Conservation (phyloP, 805 yeast species). For the Yamadazyma laniorum region DNA sequence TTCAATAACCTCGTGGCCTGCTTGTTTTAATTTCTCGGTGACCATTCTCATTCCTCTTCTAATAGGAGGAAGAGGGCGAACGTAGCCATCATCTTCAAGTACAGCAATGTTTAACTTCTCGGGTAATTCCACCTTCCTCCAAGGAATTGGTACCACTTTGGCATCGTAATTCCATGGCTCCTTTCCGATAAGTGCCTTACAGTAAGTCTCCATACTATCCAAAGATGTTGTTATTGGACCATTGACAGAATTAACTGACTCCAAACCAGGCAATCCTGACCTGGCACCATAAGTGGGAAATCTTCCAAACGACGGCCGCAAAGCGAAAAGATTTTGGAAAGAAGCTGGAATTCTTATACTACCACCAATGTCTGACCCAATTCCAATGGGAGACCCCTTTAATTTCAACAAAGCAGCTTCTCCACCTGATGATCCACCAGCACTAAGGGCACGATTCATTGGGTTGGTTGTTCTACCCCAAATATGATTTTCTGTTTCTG, state of each 20-base stretch:
- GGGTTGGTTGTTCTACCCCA: conserved; percentile 39
- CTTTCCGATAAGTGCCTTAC: conserved; percentile 36
- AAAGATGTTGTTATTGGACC: conserved; percentile 34
- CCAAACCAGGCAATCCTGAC: conserved; percentile 60
- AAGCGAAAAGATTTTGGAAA: conserved; percentile 36
- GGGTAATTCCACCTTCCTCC: conserved; percentile 47
- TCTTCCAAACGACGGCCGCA: conserved; percentile 40
- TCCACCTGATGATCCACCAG: conserved; percentile 46
- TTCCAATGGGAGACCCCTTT: conserved; percentile 40
- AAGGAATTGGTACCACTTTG: conserved; percentile 47
- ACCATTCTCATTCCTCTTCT: conserved; percentile 53
- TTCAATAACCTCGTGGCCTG: conserved; percentile 56
- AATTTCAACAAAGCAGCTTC: conserved; percentile 43
- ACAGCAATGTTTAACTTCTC: conserved; percentile 48
- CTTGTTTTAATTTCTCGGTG: conserved; percentile 51
- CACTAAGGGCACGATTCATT: conserved; percentile 33
- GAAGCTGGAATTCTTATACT: conserved; percentile 46
- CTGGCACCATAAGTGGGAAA: conserved; percentile 43
- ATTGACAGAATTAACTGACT: conserved; percentile 58
- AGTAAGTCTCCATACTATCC: conserved; percentile 12
- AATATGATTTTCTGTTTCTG: conserved; percentile 40
- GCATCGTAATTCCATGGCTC: conserved; percentile 61
- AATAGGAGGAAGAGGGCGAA: conserved; percentile 62
- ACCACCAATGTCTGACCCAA: conserved; percentile 46
- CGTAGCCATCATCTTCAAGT: conserved; percentile 64